phyloP scores from a whole-genome alignment of 2,329 filamentous ascomycete species.

The Diaporthe sp. region DNA sequence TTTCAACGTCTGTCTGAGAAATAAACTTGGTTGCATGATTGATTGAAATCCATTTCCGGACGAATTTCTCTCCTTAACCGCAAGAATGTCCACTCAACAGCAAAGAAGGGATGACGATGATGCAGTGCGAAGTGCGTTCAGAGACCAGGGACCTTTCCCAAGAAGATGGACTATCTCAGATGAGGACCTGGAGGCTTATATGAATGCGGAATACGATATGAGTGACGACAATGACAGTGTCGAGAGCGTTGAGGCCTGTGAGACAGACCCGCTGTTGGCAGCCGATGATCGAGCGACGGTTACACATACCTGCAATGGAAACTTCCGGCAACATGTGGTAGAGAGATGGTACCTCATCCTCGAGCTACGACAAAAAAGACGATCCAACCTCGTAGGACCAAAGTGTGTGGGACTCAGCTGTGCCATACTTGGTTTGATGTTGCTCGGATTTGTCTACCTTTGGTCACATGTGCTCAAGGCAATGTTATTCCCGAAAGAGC shows the following conservation, averaged over 20 bases:
- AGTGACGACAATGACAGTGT: not conserved
- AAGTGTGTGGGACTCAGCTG: not conserved
- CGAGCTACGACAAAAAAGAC: not conserved
- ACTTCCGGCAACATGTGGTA: not conserved
- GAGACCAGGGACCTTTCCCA: not conserved
- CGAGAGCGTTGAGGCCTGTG: not conserved
- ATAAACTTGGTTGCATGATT: not conserved
- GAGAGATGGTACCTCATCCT: not conserved
- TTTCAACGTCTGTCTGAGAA: not conserved
- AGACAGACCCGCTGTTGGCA: not conserved
- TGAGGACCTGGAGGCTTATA: constrained; percentile 7
- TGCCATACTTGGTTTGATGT: not conserved
- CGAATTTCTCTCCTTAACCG: not conserved
- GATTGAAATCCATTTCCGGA: not conserved
- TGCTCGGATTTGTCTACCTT: not conserved
- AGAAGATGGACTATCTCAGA: not conserved
- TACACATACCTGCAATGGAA: not conserved
- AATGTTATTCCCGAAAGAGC: not conserved
- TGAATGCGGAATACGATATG: not conserved
- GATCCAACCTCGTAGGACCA: not conserved
- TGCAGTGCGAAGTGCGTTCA: not conserved
- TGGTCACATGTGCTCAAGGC: not conserved
- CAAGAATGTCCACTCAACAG: not conserved
- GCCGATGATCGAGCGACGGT: not conserved
- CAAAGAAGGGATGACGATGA: not conserved